Evolutionary conservation across 1,139 yeast genomes (phyloP).

Genomic region (Diutina rugosa): DNA sequence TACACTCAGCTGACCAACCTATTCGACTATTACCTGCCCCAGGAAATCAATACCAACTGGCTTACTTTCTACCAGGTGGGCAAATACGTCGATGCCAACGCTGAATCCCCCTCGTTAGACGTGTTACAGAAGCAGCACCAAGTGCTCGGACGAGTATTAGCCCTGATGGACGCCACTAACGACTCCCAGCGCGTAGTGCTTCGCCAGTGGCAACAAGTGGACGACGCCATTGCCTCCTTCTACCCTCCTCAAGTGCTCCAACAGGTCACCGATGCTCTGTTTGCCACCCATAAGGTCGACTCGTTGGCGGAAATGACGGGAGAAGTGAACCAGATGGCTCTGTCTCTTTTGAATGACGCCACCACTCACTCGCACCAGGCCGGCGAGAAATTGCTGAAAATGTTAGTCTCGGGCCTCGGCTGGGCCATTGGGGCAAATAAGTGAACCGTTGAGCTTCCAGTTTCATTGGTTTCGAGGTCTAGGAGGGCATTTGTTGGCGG

Average conservation of each 20-base stretch:
- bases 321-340: conserved; percentile 1
- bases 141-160: conserved; percentile 20
- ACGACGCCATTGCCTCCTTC: background rate
- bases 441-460: background rate
- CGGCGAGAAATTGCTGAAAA: conserved; percentile 36
- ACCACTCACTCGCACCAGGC: conserved; percentile 23
- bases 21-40: conserved; percentile 11
- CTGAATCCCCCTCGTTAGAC: conserved; percentile 10
- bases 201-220: background rate
- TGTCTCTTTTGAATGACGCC: conserved; percentile 11
- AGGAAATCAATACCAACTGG: conserved; percentile 33
- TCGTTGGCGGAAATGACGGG: background rate
- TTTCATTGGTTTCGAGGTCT: too few relatives aligned
- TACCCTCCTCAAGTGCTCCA: background rate
- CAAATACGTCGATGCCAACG: conserved; percentile 33
- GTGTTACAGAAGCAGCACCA: conserved; percentile 30
- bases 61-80: conserved; percentile 52
- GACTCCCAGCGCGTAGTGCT: background rate
- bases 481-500: too few relatives aligned
- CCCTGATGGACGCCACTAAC: background rate
- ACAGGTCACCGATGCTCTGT: background rate
- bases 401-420: conserved; percentile 46
- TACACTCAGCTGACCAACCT: conserved; percentile 21
- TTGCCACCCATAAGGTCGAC: background rate
- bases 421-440: conserved; percentile 55